These are phyloP conservation scores for Astrephomene gubernaculifera DNA, from an alignment of 139 green algal species.

Conservation along the genomic window DNA sequence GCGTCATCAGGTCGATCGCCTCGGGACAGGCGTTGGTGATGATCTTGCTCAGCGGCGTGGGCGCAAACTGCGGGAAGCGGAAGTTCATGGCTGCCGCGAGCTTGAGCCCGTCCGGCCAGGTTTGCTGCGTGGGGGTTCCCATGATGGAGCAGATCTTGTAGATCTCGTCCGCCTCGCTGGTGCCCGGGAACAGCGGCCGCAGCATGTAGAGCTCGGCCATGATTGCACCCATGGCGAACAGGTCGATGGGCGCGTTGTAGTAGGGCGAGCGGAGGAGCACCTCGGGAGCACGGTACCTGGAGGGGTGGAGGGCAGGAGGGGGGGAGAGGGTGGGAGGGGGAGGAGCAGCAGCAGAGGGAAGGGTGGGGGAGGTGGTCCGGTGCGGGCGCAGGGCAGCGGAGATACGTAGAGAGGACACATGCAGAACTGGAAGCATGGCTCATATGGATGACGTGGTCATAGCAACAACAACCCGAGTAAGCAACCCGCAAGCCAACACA, in stretches of 20 bases:
- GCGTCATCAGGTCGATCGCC: constrained; percentile 90
- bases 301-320: too few relatives aligned
- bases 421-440: too few relatives aligned
- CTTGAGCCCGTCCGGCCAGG: constrained; percentile 89
- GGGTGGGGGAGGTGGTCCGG: too few relatives aligned
- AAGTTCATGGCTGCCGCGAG: constrained; percentile 91
- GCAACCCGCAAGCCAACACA: too few relatives aligned
- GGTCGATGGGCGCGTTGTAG: constrained; percentile 91
- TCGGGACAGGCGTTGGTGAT: constrained; percentile 85
- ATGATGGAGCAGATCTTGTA: constrained; percentile 94
- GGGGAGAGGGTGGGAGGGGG: too few relatives aligned
- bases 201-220: constrained; percentile 97
- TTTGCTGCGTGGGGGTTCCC: constrained; percentile 84
- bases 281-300: constrained; percentile 78
- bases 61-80: constrained; percentile 72
- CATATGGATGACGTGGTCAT: too few relatives aligned
- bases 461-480: too few relatives aligned
- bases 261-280: constrained; percentile 90
- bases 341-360: too few relatives aligned
- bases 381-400: too few relatives aligned
- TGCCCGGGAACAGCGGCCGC: constrained; percentile 87
- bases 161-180: constrained; percentile 90
- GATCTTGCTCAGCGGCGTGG: constrained; percentile 72
- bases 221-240: constrained; percentile 95
- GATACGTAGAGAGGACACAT: too few relatives aligned